Evolutionary conservation across 2,329 filamentous ascomycete genomes (phyloP), one percentile per base, ranked within the genome.

Genomic region (Cadophora sp.): DNA sequence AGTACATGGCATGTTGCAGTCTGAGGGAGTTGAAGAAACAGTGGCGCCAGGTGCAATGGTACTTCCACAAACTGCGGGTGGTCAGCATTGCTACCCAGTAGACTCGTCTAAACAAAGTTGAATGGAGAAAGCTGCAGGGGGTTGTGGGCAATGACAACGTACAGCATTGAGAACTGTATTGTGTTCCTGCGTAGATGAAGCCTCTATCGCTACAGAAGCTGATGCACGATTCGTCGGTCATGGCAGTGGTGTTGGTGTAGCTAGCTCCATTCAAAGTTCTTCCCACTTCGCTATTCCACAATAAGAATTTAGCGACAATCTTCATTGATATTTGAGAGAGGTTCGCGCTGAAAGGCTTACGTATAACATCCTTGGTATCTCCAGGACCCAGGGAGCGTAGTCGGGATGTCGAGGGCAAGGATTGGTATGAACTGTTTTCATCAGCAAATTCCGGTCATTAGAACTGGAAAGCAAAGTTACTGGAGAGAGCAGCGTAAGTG

Each of bases 121-220:
- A n/a, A 7, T 20, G 27, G 20, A 18, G 43, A 30, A 56, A 20
- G 5, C 27, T 59, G 16, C 27, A 22, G 20, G 27, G 18, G 36
- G 27, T 5, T 24, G 69, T 72, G 60, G 60, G 36, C 2, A 13
- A 39, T 4, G 27, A 30, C 6, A 30, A 39, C 36, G 2, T 8
- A 73, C 72, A 75, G 66, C 74, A 76, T 68, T 73, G 68, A n/a
- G 60, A 61, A 11, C 62, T 56, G 47, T 73, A 75, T 66, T 76
- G 73, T 1, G 69, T 68, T 14, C 74, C 74, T 14, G 73, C 74
- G 56, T 71, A 74, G 16, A 69, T 69, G 48, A 69, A 73, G 18
- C 66, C 67, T 47, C 64, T 30, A 18, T 55, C 65, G 22, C 51
- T 68, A 56, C 74, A 76, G 59, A 64, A 75, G 16, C 60, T 33